phyloP scores from a whole-genome alignment of 1,284 basidiomycete genomes.

The Grifola frondosa region DNA sequence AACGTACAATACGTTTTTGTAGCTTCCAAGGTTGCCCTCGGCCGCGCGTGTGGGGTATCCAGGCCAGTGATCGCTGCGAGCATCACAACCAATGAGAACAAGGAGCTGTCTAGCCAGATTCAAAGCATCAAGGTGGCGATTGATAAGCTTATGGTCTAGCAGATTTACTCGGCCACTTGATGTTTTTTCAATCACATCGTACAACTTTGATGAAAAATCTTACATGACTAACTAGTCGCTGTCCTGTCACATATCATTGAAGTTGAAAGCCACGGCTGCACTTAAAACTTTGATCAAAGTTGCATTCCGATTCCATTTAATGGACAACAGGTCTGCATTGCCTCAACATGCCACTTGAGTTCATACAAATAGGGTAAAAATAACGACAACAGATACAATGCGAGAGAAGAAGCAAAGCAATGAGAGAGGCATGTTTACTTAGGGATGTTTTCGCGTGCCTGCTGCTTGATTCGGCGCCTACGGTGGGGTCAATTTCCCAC shows the following conservation, averaged over 20 bases:
- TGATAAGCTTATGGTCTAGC: conserved; percentile 67
- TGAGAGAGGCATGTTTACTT: conserved; percentile 49
- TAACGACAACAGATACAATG: conserved; percentile 22
- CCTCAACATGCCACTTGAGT: not conserved
- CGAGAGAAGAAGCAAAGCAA: conserved; percentile 5
- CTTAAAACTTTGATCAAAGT: no score
- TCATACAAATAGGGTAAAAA: conserved; percentile 20
- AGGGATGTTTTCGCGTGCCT: conserved; percentile 83
- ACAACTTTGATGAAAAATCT: no score
- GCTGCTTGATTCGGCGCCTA: conserved; percentile 75
- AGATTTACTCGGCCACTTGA: no score
- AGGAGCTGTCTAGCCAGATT: conserved; percentile 91
- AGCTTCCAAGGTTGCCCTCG: conserved; percentile 91
- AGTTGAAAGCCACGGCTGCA: no score
- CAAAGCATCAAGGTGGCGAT: conserved; percentile 86
- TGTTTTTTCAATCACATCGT: no score
- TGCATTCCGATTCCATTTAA: no score
- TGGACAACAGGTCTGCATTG: not conserved
- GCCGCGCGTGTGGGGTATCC: conserved; percentile 94
- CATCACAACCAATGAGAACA: conserved; percentile 94
- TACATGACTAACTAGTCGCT: no score
- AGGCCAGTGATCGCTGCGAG: conserved; percentile 94
- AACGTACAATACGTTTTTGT: conserved; percentile 98
- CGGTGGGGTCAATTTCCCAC: conserved; percentile 9
- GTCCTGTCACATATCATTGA: no score